Conservation (phyloP, 306 rosid genomes). For the cucumber (Cucumis sativus) region Cucumber_9930_V3 NC_026655.2:3336501-3337000, state of each 20-base stretch:
- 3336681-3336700: constrained; percentile 2
- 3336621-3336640: background rate
- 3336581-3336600: background rate
- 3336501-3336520: background rate
- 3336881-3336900: background rate
- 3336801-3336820: constrained; percentile 95
- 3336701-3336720: constrained; percentile 59
- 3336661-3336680: background rate
- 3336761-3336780: constrained; percentile 74
- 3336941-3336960: background rate
- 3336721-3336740: constrained; percentile 65
- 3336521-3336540: background rate
- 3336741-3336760: constrained; percentile 92
- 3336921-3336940: background rate
- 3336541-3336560: background rate
- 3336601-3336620: background rate
- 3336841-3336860: constrained; percentile 11
- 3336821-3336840: constrained; percentile 84
- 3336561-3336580: background rate
- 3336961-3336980: background rate
- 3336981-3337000: background rate
- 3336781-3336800: constrained; percentile 84
- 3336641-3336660: background rate
- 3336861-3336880: background rate
- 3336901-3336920: background rate